These are phyloP conservation scores for Rutstroemia sp. DNA, from an alignment of 2,329 filamentous ascomycete species.

Conservation along the genomic window DNA sequence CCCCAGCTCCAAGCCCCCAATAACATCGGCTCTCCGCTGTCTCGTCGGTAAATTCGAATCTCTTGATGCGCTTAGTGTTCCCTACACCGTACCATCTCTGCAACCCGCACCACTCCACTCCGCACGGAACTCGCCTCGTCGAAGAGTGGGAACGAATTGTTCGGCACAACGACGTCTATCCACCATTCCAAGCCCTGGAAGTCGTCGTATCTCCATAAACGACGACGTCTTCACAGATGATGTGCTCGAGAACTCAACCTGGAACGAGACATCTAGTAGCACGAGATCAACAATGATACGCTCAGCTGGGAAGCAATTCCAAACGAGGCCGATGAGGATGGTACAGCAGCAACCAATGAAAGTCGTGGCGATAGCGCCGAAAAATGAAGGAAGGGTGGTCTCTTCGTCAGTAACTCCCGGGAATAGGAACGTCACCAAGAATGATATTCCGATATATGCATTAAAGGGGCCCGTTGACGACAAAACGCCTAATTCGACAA, in stretches of 20 bases:
- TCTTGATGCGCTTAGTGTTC: conserved; percentile 21
- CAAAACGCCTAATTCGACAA: conserved; percentile 9
- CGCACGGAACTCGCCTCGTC: conserved; percentile 3
- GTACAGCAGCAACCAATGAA: neutral
- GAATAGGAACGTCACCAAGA: neutral
- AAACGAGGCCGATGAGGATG: neutral
- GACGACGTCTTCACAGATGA: conserved; percentile 3
- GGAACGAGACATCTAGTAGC: neutral
- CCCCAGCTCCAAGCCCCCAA: neutral
- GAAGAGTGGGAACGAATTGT: neutral
- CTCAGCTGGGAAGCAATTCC: neutral
- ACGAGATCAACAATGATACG: neutral
- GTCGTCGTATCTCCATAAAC: conserved; percentile 1
- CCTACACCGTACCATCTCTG: conserved; percentile 11
- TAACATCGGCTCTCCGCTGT: conserved; percentile 16
- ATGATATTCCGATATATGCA: neutral
- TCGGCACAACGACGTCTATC: conserved; percentile 13
- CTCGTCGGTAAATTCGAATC: conserved; percentile 26
- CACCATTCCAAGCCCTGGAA: conserved; percentile 16
- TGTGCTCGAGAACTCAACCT: neutral
- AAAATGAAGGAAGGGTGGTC: neutral
- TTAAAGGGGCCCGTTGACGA: conserved; percentile 1
- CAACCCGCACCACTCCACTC: conserved; percentile 17
- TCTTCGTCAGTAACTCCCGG: neutral
- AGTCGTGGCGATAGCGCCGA: neutral